Evolutionary conservation across 2,329 filamentous ascomycete genomes (phyloP).

Genomic region (Neonectria magnoliae): DNA sequence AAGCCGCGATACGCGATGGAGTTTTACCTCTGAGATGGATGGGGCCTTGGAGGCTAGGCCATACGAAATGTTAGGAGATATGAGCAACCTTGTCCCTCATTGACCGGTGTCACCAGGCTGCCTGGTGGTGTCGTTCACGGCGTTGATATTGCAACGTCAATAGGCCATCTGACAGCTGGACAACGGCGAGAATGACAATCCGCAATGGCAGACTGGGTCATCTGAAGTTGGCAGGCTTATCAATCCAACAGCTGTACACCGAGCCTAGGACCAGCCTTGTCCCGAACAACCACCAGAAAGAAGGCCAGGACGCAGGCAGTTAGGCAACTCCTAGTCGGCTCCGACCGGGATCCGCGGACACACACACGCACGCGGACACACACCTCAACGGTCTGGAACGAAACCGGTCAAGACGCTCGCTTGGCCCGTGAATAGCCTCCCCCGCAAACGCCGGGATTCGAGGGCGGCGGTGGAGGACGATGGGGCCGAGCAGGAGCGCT

Average conservation of each 20-base stretch:
- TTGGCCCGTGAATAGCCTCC: slow-evolving; percentile 17
- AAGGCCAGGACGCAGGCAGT: neutral
- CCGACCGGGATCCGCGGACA: neutral
- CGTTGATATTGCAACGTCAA: neutral
- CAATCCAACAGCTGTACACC: neutral
- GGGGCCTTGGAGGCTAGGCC: neutral
- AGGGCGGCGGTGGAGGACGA: neutral
- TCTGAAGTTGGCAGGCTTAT: neutral
- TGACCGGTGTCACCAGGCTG: neutral
- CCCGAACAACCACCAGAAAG: neutral
- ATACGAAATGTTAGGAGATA: neutral
- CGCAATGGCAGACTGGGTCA: neutral
- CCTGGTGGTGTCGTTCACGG: neutral
- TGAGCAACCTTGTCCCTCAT: neutral
- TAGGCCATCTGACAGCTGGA: neutral
- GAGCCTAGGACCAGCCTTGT: neutral
- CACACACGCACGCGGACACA: neutral
- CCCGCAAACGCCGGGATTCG: neutral
- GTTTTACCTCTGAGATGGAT: neutral
- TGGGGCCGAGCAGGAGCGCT: slow-evolving; percentile 1
- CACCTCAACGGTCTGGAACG: neutral
- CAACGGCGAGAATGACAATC: neutral
- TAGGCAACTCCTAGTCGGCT: neutral
- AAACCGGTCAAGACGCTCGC: neutral
- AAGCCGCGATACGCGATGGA: slow-evolving; percentile 5